A percentile compares a stretch with the other conserved stretches of the same genome.
Conservation (phyloP, 2,329 filamentous ascomycete genomes). For the Pleomassaria siparia region DNA sequence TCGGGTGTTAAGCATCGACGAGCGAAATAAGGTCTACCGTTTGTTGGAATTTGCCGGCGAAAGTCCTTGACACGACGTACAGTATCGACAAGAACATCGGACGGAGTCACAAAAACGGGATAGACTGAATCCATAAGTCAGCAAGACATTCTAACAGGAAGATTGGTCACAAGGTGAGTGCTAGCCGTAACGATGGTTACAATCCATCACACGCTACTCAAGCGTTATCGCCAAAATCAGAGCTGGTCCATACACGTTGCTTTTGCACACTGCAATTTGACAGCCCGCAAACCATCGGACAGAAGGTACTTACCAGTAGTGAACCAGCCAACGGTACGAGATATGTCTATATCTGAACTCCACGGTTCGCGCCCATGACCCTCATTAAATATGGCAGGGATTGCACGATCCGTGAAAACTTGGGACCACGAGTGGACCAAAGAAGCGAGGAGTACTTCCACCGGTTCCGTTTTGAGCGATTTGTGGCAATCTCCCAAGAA, state of each 20-base stretch:
- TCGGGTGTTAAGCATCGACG: slow-evolving; percentile 29
- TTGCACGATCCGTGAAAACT: slow-evolving; percentile 55
- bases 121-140: slow-evolving; percentile 30
- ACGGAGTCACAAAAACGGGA: slow-evolving; percentile 42
- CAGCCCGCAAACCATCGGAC: too few relatives aligned
- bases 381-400: slow-evolving; percentile 53
- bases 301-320: slow-evolving; percentile 43
- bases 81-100: slow-evolving; percentile 46
- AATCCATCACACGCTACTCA: too few relatives aligned
- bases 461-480: slow-evolving; percentile 55
- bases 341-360: slow-evolving; percentile 53
- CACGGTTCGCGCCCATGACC: slow-evolving; percentile 43
- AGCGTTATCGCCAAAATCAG: too few relatives aligned
- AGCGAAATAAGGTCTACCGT: slow-evolving; percentile 51
- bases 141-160: not conserved
- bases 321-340: slow-evolving; percentile 63
- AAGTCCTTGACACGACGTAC: slow-evolving; percentile 60
- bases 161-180: too few relatives aligned
- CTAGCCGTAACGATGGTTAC: too few relatives aligned
- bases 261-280: too few relatives aligned
- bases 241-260: too few relatives aligned
- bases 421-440: slow-evolving; percentile 59
- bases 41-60: slow-evolving; percentile 40
- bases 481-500: slow-evolving; percentile 38
- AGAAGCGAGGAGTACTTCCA: slow-evolving; percentile 59